Evolutionary conservation across 2,329 filamentous ascomycete species (phyloP), one percentile per base, ranked within the genome.

Genomic region (Dactylellina drechsleri): DNA sequence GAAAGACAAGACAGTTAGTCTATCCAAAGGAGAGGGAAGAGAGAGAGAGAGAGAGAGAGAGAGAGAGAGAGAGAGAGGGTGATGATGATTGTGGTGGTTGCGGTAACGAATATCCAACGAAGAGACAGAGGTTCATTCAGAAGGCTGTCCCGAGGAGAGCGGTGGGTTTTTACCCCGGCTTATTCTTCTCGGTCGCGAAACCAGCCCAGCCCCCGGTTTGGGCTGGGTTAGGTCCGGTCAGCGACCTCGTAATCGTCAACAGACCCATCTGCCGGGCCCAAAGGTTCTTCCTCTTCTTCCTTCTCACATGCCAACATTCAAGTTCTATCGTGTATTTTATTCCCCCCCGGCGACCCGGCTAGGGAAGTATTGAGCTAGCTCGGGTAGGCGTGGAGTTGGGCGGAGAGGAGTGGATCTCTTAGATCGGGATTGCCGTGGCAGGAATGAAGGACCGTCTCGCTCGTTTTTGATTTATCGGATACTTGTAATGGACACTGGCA

Each of bases 121-220:
- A 47, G 43, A 47, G 43, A 47, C 2, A 43, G 40, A 43, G 40
- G n/a, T 43, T 12, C 12, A 6, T 43, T 12, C n/a, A 43, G 10
- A 43, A 18, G 43, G 13, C 5, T 47, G 13, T 47, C 54, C 68
- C 68, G 68, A 73, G 70, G 67, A 67, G 64, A 67, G 64, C 64
- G 64, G 31, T 36, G 31, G 23, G 54, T 23, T 74, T 74, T 58
- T 74, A 57, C 70, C 70, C 70, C 70, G 70, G 70, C 70, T 58
- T 58, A 58, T 58, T 58, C 12, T 56, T 47, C 54, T 31, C 28
- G 40, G 20, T 41, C 31, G 31, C 31, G 31, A 36, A 36, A 36
- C 31, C 31, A 36, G 31, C 31, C 31, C 31, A 58, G 50, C 23
- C 28, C 23, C 45, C 36, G 47, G 65, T 40, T 40, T 57, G 64